Conservation (phyloP, 768 basidiomycete genomes). For the Pulveroboletus sp. region DNA sequence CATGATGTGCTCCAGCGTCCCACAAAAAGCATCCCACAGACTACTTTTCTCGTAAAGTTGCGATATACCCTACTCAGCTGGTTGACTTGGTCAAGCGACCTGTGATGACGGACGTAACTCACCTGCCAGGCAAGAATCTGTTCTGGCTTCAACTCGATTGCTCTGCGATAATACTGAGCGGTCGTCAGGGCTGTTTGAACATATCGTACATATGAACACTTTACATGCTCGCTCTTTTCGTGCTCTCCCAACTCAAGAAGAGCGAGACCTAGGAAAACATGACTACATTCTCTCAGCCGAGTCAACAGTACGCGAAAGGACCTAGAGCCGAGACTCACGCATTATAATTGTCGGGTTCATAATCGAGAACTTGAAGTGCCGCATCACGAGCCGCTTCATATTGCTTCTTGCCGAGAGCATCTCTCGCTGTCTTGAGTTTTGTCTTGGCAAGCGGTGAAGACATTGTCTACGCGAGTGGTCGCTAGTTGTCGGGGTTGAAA, state of each 20-base stretch:
- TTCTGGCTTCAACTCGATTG: slow-evolving; percentile 61
- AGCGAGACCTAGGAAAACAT: slow-evolving; percentile 83
- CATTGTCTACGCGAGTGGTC: slow-evolving; percentile 13
- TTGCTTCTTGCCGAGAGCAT: slow-evolving; percentile 71
- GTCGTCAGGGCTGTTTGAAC: slow-evolving; percentile 16
- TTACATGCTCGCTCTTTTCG: slow-evolving; percentile 83
- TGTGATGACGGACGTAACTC: slow-evolving; percentile 12
- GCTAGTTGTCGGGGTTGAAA: background rate
- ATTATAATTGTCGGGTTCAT: slow-evolving; percentile 80
- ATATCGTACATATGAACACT: slow-evolving; percentile 14
- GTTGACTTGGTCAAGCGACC: slow-evolving; percentile 8
- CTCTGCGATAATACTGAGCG: slow-evolving; percentile 69
- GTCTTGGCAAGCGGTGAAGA: slow-evolving; percentile 49
- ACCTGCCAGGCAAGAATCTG: slow-evolving; percentile 87
- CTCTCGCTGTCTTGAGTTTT: slow-evolving; percentile 77
- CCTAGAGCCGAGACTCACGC: slow-evolving; percentile 53
- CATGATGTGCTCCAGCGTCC: slow-evolving; percentile 52
- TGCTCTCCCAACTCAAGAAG: slow-evolving; percentile 66
- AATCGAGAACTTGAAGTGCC: slow-evolving; percentile 61
- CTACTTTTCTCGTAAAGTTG: slow-evolving; percentile 64
- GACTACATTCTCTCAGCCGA: slow-evolving; percentile 39
- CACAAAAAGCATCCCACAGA: slow-evolving; percentile 54
- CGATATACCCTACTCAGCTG: slow-evolving; percentile 53
- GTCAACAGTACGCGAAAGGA: background rate
- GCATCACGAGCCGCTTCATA: slow-evolving; percentile 62